phyloP scores from a whole-genome alignment of 441 rosid species.

The Eugenia klotzschiana region DNA sequence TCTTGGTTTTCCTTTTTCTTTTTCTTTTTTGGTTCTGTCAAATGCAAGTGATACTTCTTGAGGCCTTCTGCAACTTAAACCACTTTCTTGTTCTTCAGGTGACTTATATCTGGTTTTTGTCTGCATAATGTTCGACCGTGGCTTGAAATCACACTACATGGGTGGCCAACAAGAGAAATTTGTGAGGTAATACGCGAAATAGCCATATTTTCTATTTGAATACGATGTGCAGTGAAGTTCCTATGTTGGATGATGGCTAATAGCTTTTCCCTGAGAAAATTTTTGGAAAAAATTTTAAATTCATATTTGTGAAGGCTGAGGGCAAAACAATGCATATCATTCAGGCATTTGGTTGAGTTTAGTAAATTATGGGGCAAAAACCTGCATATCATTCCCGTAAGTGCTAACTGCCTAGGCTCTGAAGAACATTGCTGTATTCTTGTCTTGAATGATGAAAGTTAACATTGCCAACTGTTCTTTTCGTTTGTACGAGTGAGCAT shows the following conservation, averaged over 20 bases:
- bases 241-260: neutral
- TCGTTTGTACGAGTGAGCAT: neutral
- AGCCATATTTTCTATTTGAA: neutral
- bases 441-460: neutral
- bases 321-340: neutral
- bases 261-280: neutral
- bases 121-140: slow-evolving; percentile 55
- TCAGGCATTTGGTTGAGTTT: neutral
- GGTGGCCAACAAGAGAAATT: slow-evolving; percentile 76
- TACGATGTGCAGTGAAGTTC: neutral
- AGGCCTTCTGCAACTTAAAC: neutral
- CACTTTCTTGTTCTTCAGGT: slow-evolving; percentile 26
- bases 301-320: neutral
- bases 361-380: neutral
- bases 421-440: neutral
- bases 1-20: neutral
- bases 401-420: neutral
- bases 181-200: slow-evolving; percentile 40
- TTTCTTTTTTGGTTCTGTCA: neutral
- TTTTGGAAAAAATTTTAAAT: neutral
- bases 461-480: neutral
- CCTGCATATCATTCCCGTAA: neutral
- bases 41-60: neutral
- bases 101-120: slow-evolving; percentile 22
- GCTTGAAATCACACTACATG: slow-evolving; percentile 47